Evolutionary conservation across 345 rosid genomes (phyloP), one percentile per base, ranked within the genome.

Genomic region (Eucalyptus polybractea): DNA sequence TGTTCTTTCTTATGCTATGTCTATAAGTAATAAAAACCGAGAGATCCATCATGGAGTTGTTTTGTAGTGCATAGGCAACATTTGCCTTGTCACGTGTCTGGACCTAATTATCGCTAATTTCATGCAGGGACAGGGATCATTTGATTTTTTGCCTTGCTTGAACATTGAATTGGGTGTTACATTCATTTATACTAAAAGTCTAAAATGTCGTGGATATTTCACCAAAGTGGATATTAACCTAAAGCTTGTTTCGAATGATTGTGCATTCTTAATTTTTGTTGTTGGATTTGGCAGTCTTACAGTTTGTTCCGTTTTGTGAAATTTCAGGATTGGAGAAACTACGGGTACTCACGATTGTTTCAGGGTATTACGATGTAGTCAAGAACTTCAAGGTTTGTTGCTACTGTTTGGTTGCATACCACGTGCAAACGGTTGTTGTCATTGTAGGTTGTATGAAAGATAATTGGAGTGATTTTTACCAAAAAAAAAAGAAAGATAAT

Each of bases 311-410:
- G 40, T 88, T 72, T 89, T 88, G 47, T 54, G 24, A 85, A 88
- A 86, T 89, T 86, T 89, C 94, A 93, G 95, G 89, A 87, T 15
- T 91, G 91, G 97, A 95, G 96, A 95, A 92, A 88, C 90, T 94
- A 56, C 93, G 91, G 86, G 88, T 94, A 27, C 93, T 94, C 54
- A 69, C 92, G 89, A 92, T 93, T 91, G 96, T 95, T 87, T 93
- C 96, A 13, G 96, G 97, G 11, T 94, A 94, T 87, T 93, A 95
- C 65, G 95, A 92, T 90, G 81, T 90, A 19, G 88, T 90, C 86
- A 94, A 94, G 92, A 95, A 92, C 89, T 95, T 95, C 94, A 94
- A 95, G 96, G 95, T 95, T 40, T 40, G 91, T 56, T 80, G 42
- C 49, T 42, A 8, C 50, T 58, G 37, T 62, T 25, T 27, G 16